Conservation (phyloP, 805 yeast species). For the Blastobotrys muscicola region DNA sequence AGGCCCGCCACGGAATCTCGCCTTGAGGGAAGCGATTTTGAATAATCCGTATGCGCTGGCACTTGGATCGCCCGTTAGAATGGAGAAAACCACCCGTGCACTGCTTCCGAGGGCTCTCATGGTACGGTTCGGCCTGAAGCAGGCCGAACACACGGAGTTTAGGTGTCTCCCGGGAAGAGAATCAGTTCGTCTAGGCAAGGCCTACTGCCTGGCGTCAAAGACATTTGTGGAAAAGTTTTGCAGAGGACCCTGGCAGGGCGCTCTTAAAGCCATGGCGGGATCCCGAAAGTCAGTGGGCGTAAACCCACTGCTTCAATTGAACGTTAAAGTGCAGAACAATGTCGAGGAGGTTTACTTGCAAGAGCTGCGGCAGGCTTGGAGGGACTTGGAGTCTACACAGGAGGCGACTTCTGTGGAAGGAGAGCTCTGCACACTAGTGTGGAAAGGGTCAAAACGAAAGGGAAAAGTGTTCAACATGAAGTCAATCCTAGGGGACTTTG, state of each 20-base stretch:
- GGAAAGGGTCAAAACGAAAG: too few species aligned
- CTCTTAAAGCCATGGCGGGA: background rate
- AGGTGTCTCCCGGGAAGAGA: background rate
- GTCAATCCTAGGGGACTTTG: too few species aligned
- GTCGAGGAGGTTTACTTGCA: too few species aligned
- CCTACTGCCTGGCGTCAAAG: background rate
- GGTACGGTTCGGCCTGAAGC: constrained; percentile 24
- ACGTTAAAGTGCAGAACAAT: too few species aligned
- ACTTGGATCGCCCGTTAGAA: constrained; percentile 37
- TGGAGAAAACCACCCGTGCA: constrained; percentile 29
- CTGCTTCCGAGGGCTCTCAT: constrained; percentile 34
- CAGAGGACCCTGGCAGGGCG: background rate
- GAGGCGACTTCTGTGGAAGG: too few species aligned
- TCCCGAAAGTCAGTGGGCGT: background rate
- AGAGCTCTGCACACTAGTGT: too few species aligned
- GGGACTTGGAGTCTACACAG: too few species aligned
- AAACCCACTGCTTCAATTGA: background rate
- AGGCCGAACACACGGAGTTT: constrained; percentile 5
- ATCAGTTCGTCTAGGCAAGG: background rate
- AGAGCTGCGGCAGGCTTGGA: too few species aligned
- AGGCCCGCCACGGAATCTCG: too few species aligned
- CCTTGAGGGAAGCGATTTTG: constrained; percentile 13
- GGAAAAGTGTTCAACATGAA: too few species aligned
- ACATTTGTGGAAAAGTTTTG: background rate
- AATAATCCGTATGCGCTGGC: constrained; percentile 32